These are phyloP conservation scores for Selaginella tamariscina DNA, from an alignment of 75 land plant genomes.

Conservation along the genomic window DNA sequence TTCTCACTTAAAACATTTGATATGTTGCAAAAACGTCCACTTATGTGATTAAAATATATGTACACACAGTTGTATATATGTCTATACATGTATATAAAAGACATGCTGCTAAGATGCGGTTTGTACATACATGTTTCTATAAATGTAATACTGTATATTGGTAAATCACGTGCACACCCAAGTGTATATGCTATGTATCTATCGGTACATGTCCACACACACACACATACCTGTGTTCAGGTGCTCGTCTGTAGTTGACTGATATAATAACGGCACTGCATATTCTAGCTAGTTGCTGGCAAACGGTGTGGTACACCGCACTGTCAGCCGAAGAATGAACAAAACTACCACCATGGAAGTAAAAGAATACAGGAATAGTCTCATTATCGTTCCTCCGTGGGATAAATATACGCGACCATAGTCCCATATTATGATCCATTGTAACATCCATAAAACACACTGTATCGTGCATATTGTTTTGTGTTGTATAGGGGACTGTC, in stretches of 20 bases:
- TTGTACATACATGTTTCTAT: no score
- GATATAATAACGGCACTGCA: slow-evolving; percentile 68
- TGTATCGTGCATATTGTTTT: slow-evolving; percentile 57
- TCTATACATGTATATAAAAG: no score
- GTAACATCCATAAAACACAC: slow-evolving; percentile 31
- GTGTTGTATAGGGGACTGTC: slow-evolving; percentile 45
- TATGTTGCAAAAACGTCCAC: no score
- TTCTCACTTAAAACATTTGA: no score
- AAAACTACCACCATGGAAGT: slow-evolving; percentile 93
- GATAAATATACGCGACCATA: slow-evolving; percentile 54
- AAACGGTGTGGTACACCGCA: slow-evolving; percentile 60
- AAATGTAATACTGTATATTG: no score
- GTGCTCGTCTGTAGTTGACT: slow-evolving; percentile 82
- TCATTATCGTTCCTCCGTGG: slow-evolving; percentile 21
- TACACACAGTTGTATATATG: no score
- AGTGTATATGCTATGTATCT: no score
- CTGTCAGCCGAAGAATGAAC: slow-evolving; percentile 62
- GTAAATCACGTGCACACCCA: no score
- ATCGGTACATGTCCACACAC: no score
- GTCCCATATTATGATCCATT: slow-evolving; percentile 37
- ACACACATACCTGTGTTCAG: no score
- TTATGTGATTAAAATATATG: no score
- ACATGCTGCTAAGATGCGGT: no score
- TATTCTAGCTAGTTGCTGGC: slow-evolving; percentile 47
- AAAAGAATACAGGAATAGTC: slow-evolving; percentile 50